Conservation (phyloP, 306 rosid genomes). For the Hylodesmum podocarpum region DNA sequence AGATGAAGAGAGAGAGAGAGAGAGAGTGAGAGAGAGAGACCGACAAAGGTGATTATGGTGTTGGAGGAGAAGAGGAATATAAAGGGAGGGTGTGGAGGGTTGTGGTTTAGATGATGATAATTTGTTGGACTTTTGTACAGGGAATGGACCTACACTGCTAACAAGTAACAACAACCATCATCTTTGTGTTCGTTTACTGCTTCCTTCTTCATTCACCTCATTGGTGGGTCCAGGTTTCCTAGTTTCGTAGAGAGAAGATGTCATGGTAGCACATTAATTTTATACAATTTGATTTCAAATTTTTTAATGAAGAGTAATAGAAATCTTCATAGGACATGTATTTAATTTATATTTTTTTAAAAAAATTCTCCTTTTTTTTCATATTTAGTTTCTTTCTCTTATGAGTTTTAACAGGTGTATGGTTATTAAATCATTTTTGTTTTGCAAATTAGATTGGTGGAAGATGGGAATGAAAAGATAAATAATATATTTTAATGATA, state of each 20-base stretch:
- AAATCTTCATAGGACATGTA: too few relatives aligned
- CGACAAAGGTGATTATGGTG: conserved; percentile 85
- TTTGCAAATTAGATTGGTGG: neutral
- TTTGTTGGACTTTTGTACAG: conserved; percentile 38
- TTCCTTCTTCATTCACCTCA: conserved; percentile 21
- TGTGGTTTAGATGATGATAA: conserved; percentile 55
- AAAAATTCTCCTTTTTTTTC: too few relatives aligned
- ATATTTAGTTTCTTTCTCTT: too few relatives aligned
- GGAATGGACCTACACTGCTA: conserved; percentile 18
- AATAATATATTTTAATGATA: too few relatives aligned
- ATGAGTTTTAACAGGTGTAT: too few relatives aligned
- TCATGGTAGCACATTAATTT: neutral
- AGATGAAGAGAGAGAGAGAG: conserved; percentile 10
- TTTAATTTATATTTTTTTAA: too few relatives aligned
- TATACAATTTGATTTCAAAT: neutral
- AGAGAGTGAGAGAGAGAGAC: conserved; percentile 25
- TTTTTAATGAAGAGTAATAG: too few relatives aligned
- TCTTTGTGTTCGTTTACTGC: neutral
- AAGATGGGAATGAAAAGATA: too few relatives aligned
- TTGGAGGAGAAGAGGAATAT: conserved; percentile 54
- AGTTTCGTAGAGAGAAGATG: neutral
- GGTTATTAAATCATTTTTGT: too few relatives aligned
- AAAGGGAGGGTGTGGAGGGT: conserved; percentile 71
- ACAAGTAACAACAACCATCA: conserved; percentile 19
- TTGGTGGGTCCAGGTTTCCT: neutral